These are phyloP conservation scores for Eimeria zaria DNA, from an alignment of 169 alveolate genomes.

Conservation along the genomic window DNA sequence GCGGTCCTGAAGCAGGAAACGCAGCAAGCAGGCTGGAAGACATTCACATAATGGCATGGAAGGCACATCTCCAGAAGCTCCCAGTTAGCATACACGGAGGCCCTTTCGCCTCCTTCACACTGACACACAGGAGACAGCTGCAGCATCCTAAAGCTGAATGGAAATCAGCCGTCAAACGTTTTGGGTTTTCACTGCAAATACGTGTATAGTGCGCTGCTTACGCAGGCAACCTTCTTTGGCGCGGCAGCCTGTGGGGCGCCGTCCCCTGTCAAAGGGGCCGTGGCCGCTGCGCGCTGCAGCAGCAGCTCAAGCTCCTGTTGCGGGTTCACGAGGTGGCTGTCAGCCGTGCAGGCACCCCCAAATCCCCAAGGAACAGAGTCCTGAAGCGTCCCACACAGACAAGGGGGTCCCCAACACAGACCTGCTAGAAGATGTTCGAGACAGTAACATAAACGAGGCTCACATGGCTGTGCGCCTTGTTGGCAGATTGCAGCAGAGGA, in stretches of 20 bases:
- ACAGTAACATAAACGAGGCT: conserved; percentile 56
- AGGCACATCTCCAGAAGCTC: background rate
- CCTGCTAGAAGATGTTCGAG: conserved; percentile 64
- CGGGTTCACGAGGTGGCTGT: conserved; percentile 64
- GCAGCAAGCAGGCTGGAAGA: background rate
- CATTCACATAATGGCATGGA: background rate
- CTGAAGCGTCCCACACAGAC: conserved; percentile 59
- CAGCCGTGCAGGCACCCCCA: conserved; percentile 32
- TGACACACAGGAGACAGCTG: background rate
- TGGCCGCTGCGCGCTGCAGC: conserved; percentile 68
- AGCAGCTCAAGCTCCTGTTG: conserved; percentile 74
- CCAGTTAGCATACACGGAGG: background rate
- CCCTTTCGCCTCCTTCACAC: conserved; percentile 4
- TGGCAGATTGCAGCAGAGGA: conserved; percentile 13
- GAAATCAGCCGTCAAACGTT: background rate
- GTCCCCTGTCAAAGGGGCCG: conserved; percentile 4
- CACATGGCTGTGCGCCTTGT: conserved; percentile 24
- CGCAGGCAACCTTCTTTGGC: background rate
- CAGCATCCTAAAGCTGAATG: background rate
- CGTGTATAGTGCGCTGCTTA: background rate
- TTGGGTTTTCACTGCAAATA: background rate
- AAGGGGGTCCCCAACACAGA: conserved; percentile 62
- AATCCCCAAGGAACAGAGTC: conserved; percentile 8
- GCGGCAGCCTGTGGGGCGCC: background rate
- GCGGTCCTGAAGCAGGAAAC: background rate